Conservation (phyloP, 176 grass and related monocot genomes). For the Aegilops speltoides region DNA sequence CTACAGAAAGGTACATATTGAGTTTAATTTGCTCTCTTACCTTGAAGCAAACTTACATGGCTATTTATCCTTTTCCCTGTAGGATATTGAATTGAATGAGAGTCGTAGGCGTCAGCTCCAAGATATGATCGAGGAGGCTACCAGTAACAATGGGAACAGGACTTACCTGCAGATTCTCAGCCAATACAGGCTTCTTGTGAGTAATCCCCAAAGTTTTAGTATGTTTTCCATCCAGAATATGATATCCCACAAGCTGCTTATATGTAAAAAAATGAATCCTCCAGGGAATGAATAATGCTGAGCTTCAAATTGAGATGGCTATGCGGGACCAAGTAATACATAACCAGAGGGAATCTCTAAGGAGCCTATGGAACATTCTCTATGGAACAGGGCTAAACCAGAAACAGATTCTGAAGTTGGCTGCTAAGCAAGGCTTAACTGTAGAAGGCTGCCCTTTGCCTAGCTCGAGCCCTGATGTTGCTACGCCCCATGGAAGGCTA, state of each 20-base stretch:
- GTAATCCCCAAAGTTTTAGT: constrained; percentile 18
- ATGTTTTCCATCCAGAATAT: constrained; percentile 19
- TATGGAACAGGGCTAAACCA: constrained; percentile 88
- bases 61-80: neutral
- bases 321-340: constrained; percentile 98
- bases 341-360: constrained; percentile 87
- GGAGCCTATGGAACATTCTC: constrained; percentile 85
- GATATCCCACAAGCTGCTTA: constrained; percentile 9
- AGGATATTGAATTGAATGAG: constrained; percentile 97
- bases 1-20: constrained; percentile 74
- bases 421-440: constrained; percentile 81
- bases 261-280: neutral
- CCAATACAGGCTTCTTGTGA: constrained; percentile 98
- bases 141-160: constrained; percentile 89
- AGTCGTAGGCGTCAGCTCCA: constrained; percentile 70
- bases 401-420: constrained; percentile 83
- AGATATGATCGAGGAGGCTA: constrained; percentile 94
- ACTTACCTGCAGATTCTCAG: constrained; percentile 97
- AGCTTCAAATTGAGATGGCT: constrained; percentile 99
- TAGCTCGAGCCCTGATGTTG: constrained; percentile 39
- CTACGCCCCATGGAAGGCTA: constrained; percentile 12
- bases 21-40: neutral
- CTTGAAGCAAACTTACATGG: constrained; percentile 29
- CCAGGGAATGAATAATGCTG: constrained; percentile 82
- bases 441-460: constrained; percentile 73